Percentiles rank a stretch among this genome's conserved stretches.
Evolutionary conservation across 345 rosid genomes (phyloP).

Genomic region (Corchorus capsularis): DNA sequence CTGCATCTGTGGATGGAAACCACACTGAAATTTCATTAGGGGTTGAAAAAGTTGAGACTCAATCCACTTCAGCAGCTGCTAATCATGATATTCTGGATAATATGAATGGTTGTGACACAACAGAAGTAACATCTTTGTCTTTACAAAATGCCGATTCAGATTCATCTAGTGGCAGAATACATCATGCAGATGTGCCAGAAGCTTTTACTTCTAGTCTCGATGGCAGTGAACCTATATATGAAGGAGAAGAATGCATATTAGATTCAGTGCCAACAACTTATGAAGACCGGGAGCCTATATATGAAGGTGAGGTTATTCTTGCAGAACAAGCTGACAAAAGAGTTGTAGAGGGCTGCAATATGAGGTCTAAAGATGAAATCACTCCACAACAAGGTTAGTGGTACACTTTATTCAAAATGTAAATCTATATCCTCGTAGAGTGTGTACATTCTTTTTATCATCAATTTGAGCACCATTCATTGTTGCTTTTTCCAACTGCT

Average conservation of each 20-base stretch:
- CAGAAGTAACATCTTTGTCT: conserved; percentile 28
- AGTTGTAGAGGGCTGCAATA: conserved; percentile 39
- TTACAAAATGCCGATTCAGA: conserved; percentile 48
- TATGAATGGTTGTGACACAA: conserved; percentile 28
- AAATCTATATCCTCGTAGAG: background rate
- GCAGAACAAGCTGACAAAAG: conserved; percentile 73
- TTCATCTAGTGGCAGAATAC: conserved; percentile 50
- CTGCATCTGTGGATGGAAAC: conserved; percentile 26
- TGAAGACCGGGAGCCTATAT: conserved; percentile 82
- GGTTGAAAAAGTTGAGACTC: conserved; percentile 30
- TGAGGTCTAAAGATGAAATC: conserved; percentile 53
- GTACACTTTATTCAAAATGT: conserved; percentile 3
- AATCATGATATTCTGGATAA: conserved; percentile 40
- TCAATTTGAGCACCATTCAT: background rate
- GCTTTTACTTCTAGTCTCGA: conserved; percentile 54
- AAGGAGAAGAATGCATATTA: conserved; percentile 91
- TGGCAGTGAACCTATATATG: conserved; percentile 91
- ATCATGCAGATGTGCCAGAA: conserved; percentile 50
- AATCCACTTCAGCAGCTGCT: conserved; percentile 25
- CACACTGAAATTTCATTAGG: conserved; percentile 24
- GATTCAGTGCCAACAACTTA: conserved; percentile 55
- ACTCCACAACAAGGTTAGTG: conserved; percentile 71
- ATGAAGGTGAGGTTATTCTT: conserved; percentile 96
- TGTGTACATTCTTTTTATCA: conserved; percentile 8
- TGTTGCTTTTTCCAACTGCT: background rate